Percentiles rank a stretch among this genome's conserved stretches.
Conservation (phyloP, 1,284 basidiomycete species). For the Moesziomyces antarcticus region DNA sequence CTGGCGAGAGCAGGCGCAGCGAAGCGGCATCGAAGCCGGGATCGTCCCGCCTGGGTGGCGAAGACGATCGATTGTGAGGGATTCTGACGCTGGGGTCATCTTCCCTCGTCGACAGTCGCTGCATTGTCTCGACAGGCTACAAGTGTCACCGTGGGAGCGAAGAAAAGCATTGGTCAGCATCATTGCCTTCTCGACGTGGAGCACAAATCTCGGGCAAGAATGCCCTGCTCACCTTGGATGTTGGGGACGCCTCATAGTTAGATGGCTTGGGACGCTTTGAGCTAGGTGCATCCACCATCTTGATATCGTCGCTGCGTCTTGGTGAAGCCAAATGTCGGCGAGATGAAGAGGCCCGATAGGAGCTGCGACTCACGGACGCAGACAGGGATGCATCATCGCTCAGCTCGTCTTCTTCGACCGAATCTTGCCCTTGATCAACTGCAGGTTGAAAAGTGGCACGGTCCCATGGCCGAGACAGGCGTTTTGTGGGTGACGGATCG, state of each 20-base stretch:
- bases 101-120: too few species aligned
- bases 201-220: not conserved
- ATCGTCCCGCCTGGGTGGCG: conserved; percentile 4
- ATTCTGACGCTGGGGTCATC: not conserved
- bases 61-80: conserved; percentile 12
- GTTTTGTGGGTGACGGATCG: conserved; percentile 1
- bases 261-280: conserved; percentile 14
- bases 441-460: not conserved
- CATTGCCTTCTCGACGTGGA: too few species aligned
- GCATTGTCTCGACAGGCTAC: too few species aligned
- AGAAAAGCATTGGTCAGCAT: too few species aligned
- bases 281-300: conserved; percentile 5
- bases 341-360: not conserved
- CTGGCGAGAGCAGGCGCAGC: conserved; percentile 12
- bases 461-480: conserved; percentile 15
- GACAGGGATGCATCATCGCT: conserved; percentile 17
- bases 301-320: conserved; percentile 16
- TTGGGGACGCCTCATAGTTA: conserved; percentile 5
- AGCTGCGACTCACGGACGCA: not conserved
- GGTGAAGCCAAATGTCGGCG: not conserved
- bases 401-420: conserved; percentile 38
- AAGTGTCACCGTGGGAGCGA: too few species aligned
- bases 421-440: not conserved
- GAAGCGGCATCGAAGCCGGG: conserved; percentile 1
- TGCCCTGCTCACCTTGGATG: conserved; percentile 7